These are phyloP conservation scores for Rhizoclosmatium sp. DNA, from an alignment of 192 early-diverging fungal genomes.

Conservation along the genomic window DNA sequence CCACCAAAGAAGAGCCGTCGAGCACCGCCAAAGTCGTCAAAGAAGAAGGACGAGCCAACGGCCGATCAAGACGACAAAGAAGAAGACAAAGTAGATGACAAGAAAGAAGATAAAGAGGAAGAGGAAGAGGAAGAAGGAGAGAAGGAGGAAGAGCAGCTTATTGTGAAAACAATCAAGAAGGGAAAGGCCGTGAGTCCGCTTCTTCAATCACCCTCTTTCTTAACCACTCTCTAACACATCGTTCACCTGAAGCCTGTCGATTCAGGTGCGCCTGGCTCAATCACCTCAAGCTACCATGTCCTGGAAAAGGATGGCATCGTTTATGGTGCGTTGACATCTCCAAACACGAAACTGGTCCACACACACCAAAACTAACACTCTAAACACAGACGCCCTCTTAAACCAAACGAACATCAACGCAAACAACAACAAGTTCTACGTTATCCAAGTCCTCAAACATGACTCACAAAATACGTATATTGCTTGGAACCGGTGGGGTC, in stretches of 20 bases:
- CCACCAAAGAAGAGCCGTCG: not conserved
- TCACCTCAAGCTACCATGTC: conserved; percentile 41
- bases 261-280: conserved; percentile 27
- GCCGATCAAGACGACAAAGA: conserved; percentile 22
- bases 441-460: conserved; percentile 67
- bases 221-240: not conserved
- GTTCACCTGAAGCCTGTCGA: conserved; percentile 45
- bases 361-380: conserved; percentile 18
- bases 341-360: not conserved
- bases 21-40: not conserved
- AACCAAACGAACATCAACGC: conserved; percentile 72
- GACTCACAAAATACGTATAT: conserved; percentile 49
- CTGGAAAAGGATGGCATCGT: conserved; percentile 44
- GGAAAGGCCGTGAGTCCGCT: conserved; percentile 32
- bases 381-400: conserved; percentile 62
- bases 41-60: conserved; percentile 13
- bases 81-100: conserved; percentile 19
- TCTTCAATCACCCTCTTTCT: not conserved
- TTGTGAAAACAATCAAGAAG: conserved; percentile 52
- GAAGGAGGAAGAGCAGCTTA: conserved; percentile 38
- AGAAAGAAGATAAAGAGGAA: conserved; percentile 26
- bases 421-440: conserved; percentile 82
- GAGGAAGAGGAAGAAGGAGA: conserved; percentile 27
- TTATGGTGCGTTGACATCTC: conserved; percentile 39
- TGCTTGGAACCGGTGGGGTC: conserved; percentile 76